phyloP scores from a whole-genome alignment of 75 land plant species.

The Selaginella tamariscina region DNA sequence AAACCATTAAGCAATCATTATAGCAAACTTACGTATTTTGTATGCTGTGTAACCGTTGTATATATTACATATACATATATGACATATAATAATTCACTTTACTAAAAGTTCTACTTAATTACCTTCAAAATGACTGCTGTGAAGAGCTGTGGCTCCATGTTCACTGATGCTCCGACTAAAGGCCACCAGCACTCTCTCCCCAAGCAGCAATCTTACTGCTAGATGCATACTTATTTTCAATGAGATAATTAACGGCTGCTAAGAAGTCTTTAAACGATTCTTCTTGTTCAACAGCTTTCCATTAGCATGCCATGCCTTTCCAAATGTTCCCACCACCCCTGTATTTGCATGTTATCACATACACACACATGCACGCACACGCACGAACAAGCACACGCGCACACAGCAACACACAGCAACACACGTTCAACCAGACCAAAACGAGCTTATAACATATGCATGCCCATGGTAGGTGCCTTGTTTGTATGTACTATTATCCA shows the following conservation, averaged over 20 bases:
- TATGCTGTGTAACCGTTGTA: too few relatives aligned
- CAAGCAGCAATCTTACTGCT: constrained; percentile 70
- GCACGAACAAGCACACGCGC: too few relatives aligned
- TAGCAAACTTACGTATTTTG: too few relatives aligned
- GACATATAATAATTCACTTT: too few relatives aligned
- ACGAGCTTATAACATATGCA: too few relatives aligned
- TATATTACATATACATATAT: too few relatives aligned
- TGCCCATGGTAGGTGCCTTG: too few relatives aligned
- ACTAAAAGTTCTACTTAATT: background rate
- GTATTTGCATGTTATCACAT: background rate
- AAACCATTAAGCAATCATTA: too few relatives aligned
- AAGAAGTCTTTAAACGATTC: constrained; percentile 76
- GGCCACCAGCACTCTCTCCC: constrained; percentile 93
- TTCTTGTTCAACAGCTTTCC: constrained; percentile 50
- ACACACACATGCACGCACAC: too few relatives aligned
- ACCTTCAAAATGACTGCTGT: constrained; percentile 80
- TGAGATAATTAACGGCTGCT: constrained; percentile 50
- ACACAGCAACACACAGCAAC: too few relatives aligned
- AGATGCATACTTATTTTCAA: constrained; percentile 46
- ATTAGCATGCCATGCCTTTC: constrained; percentile 77
- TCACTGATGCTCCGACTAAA: constrained; percentile 71
- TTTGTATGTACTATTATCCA: too few relatives aligned
- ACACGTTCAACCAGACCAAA: too few relatives aligned
- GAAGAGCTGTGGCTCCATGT: constrained; percentile 52
- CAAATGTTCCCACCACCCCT: constrained; percentile 90